Conservation (phyloP, 306 rosid species). For the Gastrolobium villosum region DNA sequence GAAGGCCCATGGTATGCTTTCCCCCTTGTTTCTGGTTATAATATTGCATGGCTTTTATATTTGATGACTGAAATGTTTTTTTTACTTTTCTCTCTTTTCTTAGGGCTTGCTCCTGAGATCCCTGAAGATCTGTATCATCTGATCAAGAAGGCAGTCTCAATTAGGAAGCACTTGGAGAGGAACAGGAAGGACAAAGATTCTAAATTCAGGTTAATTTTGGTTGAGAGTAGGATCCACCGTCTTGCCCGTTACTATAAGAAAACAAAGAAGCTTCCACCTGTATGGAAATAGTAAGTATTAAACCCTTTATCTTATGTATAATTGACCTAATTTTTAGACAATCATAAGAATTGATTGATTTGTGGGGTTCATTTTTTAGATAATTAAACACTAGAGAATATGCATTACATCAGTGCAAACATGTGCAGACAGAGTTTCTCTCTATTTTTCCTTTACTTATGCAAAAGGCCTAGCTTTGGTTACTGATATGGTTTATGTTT, state of each 20-base stretch:
- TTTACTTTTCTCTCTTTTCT: background rate
- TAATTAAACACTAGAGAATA: background rate
- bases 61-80: background rate
- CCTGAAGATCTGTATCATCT: constrained; percentile 87
- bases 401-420: background rate
- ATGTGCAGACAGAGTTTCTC: background rate
- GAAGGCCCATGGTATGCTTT: constrained; percentile 73
- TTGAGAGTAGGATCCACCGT: constrained; percentile 89
- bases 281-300: constrained; percentile 77
- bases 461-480: background rate
- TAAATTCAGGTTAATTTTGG: constrained; percentile 78
- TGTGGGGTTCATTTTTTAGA: background rate
- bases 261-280: constrained; percentile 87
- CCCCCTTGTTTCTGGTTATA: background rate
- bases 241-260: constrained; percentile 83
- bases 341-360: background rate
- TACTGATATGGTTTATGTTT: background rate
- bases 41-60: background rate
- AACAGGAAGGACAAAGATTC: constrained; percentile 86
- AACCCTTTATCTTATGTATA: background rate
- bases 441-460: background rate
- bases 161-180: constrained; percentile 88
- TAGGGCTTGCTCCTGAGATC: constrained; percentile 87
- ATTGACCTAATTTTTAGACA: background rate
- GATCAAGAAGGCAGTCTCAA: constrained; percentile 83